These are phyloP conservation scores for Mollisiaceae sp. DNA, from an alignment of 2,329 filamentous ascomycete species.

Conservation along the genomic window DNA sequence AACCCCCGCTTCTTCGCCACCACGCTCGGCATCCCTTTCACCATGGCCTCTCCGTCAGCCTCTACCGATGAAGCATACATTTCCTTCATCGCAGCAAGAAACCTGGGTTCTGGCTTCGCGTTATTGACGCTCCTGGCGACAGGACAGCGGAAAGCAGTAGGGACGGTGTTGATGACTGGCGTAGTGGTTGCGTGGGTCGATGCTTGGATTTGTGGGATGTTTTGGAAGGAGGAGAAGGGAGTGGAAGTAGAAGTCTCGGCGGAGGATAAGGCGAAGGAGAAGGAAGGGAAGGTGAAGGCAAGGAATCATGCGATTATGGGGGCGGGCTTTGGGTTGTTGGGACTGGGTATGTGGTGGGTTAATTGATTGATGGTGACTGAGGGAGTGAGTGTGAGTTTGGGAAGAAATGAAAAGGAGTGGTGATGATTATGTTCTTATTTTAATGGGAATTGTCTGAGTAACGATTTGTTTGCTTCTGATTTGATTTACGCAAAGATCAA, in stretches of 20 bases:
- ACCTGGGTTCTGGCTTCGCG: not conserved
- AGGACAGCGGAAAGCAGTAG: not conserved
- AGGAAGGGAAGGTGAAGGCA: not conserved
- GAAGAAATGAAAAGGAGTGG: too few relatives aligned
- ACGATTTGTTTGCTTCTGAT: too few relatives aligned
- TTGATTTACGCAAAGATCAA: too few relatives aligned
- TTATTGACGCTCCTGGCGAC: not conserved
- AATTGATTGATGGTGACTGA: not conserved
- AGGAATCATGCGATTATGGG: not conserved
- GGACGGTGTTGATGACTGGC: not conserved
- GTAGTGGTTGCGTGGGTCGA: not conserved
- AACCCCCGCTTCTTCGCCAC: not conserved
- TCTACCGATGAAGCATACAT: not conserved
- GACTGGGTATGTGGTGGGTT: not conserved
- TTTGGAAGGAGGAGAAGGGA: not conserved
- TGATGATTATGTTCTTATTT: too few relatives aligned
- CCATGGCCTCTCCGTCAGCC: not conserved
- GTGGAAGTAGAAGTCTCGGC: too few relatives aligned
- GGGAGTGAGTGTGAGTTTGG: too few relatives aligned
- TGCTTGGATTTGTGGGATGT: constrained; percentile 1
- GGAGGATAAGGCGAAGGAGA: too few relatives aligned
- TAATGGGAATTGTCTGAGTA: too few relatives aligned
- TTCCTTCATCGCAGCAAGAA: not conserved
- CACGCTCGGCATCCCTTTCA: not conserved
- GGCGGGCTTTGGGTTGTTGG: not conserved